Evolutionary conservation across 257 asterid species (phyloP).

Genomic region (Cinchona pubescens): DNA sequence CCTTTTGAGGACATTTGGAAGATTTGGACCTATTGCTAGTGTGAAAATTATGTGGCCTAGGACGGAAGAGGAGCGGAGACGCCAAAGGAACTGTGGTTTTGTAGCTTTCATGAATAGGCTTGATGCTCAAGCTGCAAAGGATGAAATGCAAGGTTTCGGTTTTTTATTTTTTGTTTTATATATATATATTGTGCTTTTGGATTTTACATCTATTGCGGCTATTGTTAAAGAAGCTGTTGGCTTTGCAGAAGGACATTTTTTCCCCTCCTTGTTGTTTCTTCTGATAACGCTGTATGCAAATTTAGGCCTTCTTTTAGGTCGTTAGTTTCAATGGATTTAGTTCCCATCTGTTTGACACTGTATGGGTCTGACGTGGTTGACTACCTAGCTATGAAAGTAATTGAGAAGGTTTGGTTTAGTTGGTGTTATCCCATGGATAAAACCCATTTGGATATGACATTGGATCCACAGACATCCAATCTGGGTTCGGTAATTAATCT

Average conservation of each 20-base stretch:
- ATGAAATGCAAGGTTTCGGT: slow-evolving; percentile 90
- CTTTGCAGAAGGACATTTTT: neutral
- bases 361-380: neutral
- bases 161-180: neutral
- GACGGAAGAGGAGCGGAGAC: slow-evolving; percentile 85
- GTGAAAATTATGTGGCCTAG: slow-evolving; percentile 99
- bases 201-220: neutral
- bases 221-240: neutral
- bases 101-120: slow-evolving; percentile 94
- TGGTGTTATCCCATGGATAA: neutral
- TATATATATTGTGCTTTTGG: neutral
- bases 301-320: neutral
- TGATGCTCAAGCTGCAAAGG: slow-evolving; percentile 94
- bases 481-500: neutral
- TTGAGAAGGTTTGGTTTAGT: neutral
- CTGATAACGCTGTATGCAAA: neutral
- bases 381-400: neutral
- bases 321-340: neutral
- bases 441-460: neutral
- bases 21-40: slow-evolving; percentile 98
- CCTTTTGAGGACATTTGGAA: slow-evolving; percentile 90
- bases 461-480: neutral
- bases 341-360: neutral
- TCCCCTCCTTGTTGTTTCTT: neutral
- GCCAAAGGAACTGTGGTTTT: slow-evolving; percentile 92